These are phyloP conservation scores for Wickerhamiella siamensis DNA, from an alignment of 805 yeast species.

Conservation along the genomic window DNA sequence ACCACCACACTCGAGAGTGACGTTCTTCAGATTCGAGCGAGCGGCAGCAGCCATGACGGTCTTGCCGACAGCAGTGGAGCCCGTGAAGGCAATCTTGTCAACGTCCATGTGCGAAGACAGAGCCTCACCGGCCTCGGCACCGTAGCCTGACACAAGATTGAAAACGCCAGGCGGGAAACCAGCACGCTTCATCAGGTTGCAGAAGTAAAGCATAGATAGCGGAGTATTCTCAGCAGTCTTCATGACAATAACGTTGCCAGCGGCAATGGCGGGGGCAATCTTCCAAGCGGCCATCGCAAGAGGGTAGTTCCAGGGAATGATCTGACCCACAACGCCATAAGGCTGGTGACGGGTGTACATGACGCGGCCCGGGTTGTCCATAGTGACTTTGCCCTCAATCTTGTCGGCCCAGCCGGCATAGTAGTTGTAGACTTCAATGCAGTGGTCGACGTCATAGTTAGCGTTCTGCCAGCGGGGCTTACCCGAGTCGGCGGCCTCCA, in stretches of 20 bases:
- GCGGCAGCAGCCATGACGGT: constrained; percentile 64
- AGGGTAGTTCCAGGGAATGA: constrained; percentile 65
- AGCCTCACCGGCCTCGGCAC: constrained; percentile 52
- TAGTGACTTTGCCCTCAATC: constrained; percentile 45
- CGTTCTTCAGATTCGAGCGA: constrained; percentile 53
- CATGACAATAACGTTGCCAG: constrained; percentile 60
- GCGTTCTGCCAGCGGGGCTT: constrained; percentile 37
- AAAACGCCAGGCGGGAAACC: constrained; percentile 70
- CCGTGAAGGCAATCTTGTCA: constrained; percentile 85
- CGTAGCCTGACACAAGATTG: constrained; percentile 58
- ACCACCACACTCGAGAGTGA: constrained; percentile 91
- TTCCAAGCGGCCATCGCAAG: constrained; percentile 67
- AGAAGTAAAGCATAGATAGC: constrained; percentile 48
- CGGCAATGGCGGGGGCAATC: constrained; percentile 69
- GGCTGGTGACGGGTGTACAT: constrained; percentile 62
- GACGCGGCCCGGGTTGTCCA: constrained; percentile 42
- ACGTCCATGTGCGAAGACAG: constrained; percentile 50
- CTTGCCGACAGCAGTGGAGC: constrained; percentile 83
- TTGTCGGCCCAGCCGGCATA: constrained; percentile 69
- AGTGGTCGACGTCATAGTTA: constrained; percentile 39
- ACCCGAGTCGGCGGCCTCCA: constrained; percentile 85
- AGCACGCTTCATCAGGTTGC: constrained; percentile 42
- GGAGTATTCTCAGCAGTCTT: constrained; percentile 72
- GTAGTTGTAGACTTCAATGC: constrained; percentile 43
- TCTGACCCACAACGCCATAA: constrained; percentile 50